Conservation (phyloP, 1,284 basidiomycete genomes). For the Apiotrichum sp. region DNA sequence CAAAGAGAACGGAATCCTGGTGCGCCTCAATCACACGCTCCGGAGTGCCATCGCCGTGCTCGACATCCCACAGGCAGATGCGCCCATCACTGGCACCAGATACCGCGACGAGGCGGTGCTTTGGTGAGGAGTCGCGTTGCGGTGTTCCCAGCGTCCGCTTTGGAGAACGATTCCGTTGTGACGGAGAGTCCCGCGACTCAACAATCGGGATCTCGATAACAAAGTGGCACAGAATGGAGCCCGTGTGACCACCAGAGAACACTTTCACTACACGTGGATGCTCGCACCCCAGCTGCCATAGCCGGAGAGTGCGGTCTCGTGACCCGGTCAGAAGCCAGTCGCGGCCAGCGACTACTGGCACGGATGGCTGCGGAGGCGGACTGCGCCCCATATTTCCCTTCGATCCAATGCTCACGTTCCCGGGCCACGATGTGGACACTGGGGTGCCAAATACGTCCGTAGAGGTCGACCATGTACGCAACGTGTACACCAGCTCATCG, state of each 20-base stretch:
- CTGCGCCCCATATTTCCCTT: background rate
- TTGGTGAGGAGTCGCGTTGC: background rate
- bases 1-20: constrained; percentile 72
- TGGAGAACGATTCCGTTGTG: background rate
- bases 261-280: constrained; percentile 61
- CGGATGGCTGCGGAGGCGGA: background rate
- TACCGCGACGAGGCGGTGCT: constrained; percentile 44
- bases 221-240: constrained; percentile 57
- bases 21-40: constrained; percentile 62
- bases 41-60: constrained; percentile 47
- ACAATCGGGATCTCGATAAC: constrained; percentile 19
- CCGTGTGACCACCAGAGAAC: constrained; percentile 62
- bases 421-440: constrained; percentile 9
- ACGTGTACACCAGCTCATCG: constrained; percentile 8
- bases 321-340: constrained; percentile 68
- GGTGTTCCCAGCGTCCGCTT: background rate
- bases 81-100: constrained; percentile 70
- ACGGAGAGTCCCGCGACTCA: background rate
- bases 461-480: background rate
- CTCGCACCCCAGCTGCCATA: constrained; percentile 64
- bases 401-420: too few relatives aligned
- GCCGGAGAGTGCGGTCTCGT: constrained; percentile 68
- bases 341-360: constrained; percentile 20
- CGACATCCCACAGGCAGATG: constrained; percentile 69
- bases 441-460: constrained; percentile 6